Evolutionary conservation across 179 eudicot species (phyloP), one percentile per base, ranked within the genome.

Genomic region (Spergularia azorica): DNA sequence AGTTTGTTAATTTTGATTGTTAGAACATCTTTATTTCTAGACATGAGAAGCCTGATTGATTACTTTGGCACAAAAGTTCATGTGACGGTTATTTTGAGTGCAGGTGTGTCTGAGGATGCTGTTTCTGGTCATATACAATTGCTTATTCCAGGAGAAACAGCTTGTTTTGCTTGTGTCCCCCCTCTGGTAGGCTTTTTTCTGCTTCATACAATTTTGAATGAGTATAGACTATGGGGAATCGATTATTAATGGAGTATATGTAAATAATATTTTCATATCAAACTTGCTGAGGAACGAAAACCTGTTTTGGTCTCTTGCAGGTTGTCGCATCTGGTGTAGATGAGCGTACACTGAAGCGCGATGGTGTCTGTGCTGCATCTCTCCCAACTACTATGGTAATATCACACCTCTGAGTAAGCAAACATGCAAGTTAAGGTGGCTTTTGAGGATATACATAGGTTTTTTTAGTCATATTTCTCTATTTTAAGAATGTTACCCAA

Each of bases 351-450:
- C 88, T 94, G 38, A 94, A 94, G 84, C 97, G 98, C 72, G 97
- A 94, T 83, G 98, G 98, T 62, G 98, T 94, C 62, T 94, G 98
- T 86, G 98, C 98, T 74, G 98, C 98, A 80, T 94, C 98, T 77
- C 89, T 94, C 79, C 98, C 98, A 54, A 94, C 98, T 64, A 94
- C 98, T 13, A 94, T 94, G 97, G 98, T 92, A 86, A 69, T 48
- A 70, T 71, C 75, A 52, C 26, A 63, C 32, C 64, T 55, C 17
- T 18, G 57, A 55, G 17, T 73, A 52, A 39, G 57, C 3, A 26
- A 39, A 52, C 26, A 38, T 64, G 12, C 4, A 36, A 36, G 18
- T 79, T 39, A 51, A 9, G 12, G 46, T 9, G 39, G 9, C 17
- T 69, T 59, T 60, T 32, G 39, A 58, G n/a, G 32, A 76, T 76